These are phyloP conservation scores for Neurospora tetraspora DNA, from an alignment of 495 filamentous ascomycete genomes.

Conservation along the genomic window DNA sequence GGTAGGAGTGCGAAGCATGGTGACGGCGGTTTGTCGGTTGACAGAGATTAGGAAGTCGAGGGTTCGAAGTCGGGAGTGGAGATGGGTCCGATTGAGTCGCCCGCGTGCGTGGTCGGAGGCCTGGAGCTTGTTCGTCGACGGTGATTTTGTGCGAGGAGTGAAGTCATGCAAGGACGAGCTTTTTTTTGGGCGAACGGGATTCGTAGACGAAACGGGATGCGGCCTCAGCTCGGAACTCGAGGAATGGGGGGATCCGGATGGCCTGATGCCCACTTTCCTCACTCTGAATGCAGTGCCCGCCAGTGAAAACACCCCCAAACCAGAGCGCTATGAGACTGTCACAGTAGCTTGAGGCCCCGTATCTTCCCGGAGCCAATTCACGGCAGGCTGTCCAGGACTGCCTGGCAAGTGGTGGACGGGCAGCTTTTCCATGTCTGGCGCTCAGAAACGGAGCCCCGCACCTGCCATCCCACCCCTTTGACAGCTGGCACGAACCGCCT, in stretches of 20 bases:
- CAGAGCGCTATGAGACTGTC: neutral
- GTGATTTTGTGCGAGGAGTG: slow-evolving; percentile 23
- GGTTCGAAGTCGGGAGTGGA: slow-evolving; percentile 25
- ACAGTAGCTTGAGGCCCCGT: slow-evolving; percentile 3
- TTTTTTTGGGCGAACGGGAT: slow-evolving; percentile 21
- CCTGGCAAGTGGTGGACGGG: neutral
- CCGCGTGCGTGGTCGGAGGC: slow-evolving; percentile 21
- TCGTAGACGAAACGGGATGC: neutral
- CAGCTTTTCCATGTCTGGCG: neutral
- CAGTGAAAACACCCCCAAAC: neutral
- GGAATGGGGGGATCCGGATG: slow-evolving; percentile 8
- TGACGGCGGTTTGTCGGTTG: slow-evolving; percentile 4
- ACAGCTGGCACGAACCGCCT: neutral
- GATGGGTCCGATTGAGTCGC: slow-evolving; percentile 33
- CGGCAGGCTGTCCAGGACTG: neutral
- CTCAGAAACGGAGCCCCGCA: slow-evolving; percentile 1
- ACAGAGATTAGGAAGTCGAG: slow-evolving; percentile 8
- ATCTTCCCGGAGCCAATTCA: slow-evolving; percentile 1
- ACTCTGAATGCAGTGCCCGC: neutral
- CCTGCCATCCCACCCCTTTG: neutral
- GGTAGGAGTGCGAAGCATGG: slow-evolving; percentile 32
- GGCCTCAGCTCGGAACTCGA: slow-evolving; percentile 16
- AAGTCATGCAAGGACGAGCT: slow-evolving; percentile 29
- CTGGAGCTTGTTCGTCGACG: slow-evolving; percentile 20
- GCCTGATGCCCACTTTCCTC: slow-evolving; percentile 15